phyloP scores from a whole-genome alignment of 176 grass and related monocot species.

The Chloris gayana region DNA sequence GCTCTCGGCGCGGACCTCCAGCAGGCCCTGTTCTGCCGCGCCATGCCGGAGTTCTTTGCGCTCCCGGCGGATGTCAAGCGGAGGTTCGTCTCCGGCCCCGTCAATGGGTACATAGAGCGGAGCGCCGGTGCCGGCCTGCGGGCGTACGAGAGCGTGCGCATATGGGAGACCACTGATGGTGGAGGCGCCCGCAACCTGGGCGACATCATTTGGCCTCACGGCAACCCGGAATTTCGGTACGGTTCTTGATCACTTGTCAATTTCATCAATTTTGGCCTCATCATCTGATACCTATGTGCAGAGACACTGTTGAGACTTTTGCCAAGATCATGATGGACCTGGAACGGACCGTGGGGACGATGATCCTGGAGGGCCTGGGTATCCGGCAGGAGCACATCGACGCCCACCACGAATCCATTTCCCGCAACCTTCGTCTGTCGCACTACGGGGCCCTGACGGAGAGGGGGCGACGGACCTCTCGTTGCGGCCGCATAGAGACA shows the following conservation, averaged over 20 bases:
- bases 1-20: constrained; percentile 35
- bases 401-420: background rate
- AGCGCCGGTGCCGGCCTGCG: constrained; percentile 1
- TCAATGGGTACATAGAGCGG: constrained; percentile 44
- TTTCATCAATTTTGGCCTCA: too few relatives aligned
- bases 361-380: constrained; percentile 41
- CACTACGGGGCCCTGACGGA: constrained; percentile 12
- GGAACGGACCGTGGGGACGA: constrained; percentile 21
- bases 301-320: constrained; percentile 10
- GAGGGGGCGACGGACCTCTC: background rate
- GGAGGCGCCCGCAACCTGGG: too few relatives aligned
- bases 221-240: too few relatives aligned
- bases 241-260: too few relatives aligned
- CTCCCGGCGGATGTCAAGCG: constrained; percentile 20
- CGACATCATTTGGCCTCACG: too few relatives aligned
- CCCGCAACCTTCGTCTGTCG: constrained; percentile 4
- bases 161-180: background rate
- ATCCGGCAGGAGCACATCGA: constrained; percentile 11
- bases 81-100: background rate
- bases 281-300: background rate
- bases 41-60: constrained; percentile 49
- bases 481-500: constrained; percentile 27
- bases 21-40: constrained; percentile 32
- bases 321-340: constrained; percentile 21
- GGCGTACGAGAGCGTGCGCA: constrained; percentile 47